phyloP scores from a whole-genome alignment of 2,329 filamentous ascomycete genomes.

The Fonsecaea nubica region DNA sequence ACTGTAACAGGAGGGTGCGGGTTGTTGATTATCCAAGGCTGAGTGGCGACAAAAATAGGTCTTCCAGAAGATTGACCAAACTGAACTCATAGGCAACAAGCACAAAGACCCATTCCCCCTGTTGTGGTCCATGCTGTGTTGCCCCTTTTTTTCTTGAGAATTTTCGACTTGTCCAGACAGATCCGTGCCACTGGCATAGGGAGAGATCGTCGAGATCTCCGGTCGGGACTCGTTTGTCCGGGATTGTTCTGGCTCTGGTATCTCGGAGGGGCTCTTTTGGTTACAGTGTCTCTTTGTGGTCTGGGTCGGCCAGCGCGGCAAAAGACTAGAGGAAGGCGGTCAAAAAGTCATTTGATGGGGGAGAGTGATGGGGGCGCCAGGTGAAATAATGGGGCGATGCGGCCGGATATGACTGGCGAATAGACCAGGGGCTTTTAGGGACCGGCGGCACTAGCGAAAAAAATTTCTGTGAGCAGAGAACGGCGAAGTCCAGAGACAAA shows the following conservation, averaged over 20 bases:
- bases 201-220: conserved; percentile 10
- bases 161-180: conserved; percentile 17
- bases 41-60: conserved; percentile 37
- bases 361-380: conserved; percentile 10
- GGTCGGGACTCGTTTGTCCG: not conserved
- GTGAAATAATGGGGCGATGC: conserved; percentile 19
- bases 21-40: conserved; percentile 9
- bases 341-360: conserved; percentile 18
- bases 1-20: conserved; percentile 6
- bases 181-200: conserved; percentile 4
- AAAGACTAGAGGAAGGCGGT: conserved; percentile 16
- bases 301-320: conserved; percentile 14
- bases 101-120: not conserved
- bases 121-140: not conserved
- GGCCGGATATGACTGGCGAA: conserved; percentile 17
- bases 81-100: not conserved
- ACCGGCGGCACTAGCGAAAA: conserved; percentile 17
- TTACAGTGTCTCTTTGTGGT: conserved; percentile 10
- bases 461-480: conserved; percentile 20
- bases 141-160: not conserved
- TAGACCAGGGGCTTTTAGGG: conserved; percentile 2
- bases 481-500: conserved; percentile 11
- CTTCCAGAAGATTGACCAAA: conserved; percentile 17
- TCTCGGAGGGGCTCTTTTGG: not conserved
- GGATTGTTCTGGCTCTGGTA: conserved; percentile 11